Conservation (phyloP, 1,284 basidiomycete genomes). For the Fistulinella staudtii region DNA sequence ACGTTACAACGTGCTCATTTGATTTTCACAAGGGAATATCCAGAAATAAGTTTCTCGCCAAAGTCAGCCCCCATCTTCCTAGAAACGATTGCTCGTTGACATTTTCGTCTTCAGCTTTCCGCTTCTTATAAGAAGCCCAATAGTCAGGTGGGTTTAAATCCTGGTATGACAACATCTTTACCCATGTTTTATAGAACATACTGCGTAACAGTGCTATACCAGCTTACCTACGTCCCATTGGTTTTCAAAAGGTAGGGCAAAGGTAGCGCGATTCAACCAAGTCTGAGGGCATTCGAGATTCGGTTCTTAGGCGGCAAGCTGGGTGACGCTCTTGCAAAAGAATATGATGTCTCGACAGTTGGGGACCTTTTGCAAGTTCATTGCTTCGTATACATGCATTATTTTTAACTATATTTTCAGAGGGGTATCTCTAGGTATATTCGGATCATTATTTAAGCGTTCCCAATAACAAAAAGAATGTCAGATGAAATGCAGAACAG, state of each 20-base stretch:
- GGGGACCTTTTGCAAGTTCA: constrained; percentile 74
- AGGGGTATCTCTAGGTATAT: constrained; percentile 45
- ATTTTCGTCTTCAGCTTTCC: constrained; percentile 51
- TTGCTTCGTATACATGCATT: neutral
- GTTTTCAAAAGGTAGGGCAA: constrained; percentile 75
- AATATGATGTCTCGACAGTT: constrained; percentile 87
- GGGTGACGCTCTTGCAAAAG: constrained; percentile 80
- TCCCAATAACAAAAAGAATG: constrained; percentile 2
- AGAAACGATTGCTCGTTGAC: neutral
- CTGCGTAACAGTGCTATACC: constrained; percentile 81
- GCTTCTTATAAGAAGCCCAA: constrained; percentile 91
- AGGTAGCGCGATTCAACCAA: constrained; percentile 1
- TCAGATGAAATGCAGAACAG: constrained; percentile 78
- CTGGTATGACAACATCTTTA: neutral
- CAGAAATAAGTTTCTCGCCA: constrained; percentile 91
- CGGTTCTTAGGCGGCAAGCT: constrained; percentile 95
- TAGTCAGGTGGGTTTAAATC: constrained; percentile 52
- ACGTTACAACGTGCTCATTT: neutral
- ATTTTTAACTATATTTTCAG: constrained; percentile 29
- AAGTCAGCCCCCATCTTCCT: constrained; percentile 48
- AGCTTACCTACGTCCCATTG: constrained; percentile 73
- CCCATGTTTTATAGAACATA: constrained; percentile 50
- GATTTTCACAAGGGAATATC: constrained; percentile 68
- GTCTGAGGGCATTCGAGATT: constrained; percentile 53
- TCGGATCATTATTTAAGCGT: neutral